Base-by-base conservation (phyloP, 176 grass and related monocot species). In the Zizania latifolia region DNA sequence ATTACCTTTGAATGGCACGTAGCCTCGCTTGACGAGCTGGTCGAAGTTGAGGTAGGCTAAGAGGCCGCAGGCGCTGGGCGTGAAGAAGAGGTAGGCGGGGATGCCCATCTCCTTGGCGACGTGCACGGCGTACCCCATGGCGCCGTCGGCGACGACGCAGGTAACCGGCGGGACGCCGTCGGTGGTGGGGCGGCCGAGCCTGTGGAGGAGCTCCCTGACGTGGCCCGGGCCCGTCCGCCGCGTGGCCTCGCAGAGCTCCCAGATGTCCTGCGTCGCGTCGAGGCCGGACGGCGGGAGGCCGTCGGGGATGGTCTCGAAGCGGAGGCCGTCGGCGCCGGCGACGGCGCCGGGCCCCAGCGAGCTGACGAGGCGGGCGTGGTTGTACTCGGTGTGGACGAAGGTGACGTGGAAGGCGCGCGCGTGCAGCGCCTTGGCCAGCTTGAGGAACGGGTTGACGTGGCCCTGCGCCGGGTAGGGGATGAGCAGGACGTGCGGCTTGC, bases 401-500 rank as follows among this genome's bases (percentile, higher is more conserved):
- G 88, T 94, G 65, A 90, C 74, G 78, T 88, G 82, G 82, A 88
- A 70, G 62, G 72, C 76, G 1, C 81, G 65, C 21, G 48, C 78
- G 81, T 84, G 82, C 27, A 83, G 65, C n/a, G 68, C 68, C 85
- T 86, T 88, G 70, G 86, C 86, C 17, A 92, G 78, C 62, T 76
- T 70, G 23, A 92, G 78, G 82, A 92, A 83, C 39, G 89, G 85
- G 68, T 65, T 88, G 70, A 92, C 78, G 82, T 92, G 89, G 82
- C 89, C 89, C 86, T 92, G 89, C 36, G 89, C 82, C 13, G 89
- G 89, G 82, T 85, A 92, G 31, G 89, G 89, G 32, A 92, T 29
- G 11, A 88, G 75, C 60, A 92, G 22, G 57, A 67, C 78, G 76
- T 92, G 89, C 54, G 87, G 81, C 62, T 51, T 51, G 4, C 6